Base-by-base conservation (phyloP, 2,329 filamentous ascomycete species). In the Cladosporium velox region DNA sequence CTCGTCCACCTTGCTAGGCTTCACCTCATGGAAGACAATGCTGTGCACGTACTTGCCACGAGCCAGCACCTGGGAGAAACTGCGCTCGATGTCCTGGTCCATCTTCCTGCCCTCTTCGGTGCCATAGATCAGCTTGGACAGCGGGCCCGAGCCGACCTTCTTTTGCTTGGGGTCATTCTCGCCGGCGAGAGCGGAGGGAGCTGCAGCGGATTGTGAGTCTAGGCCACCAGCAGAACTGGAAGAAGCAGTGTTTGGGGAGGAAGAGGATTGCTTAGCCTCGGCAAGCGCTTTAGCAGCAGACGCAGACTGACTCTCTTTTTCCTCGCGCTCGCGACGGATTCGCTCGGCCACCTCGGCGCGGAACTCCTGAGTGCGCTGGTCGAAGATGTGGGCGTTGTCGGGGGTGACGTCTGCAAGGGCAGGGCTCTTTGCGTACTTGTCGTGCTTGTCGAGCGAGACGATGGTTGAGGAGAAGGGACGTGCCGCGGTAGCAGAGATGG, bases 1-100 rank as follows among this genome's bases (percentile, higher is more conserved):
- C 75, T 98, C 94, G 69, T 97, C 93, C 57, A 97, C 91, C 81
- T 92, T 95, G 74, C 97, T 93, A 68, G 93, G 93, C 82, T 96
- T 93, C 71, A 99, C 95, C 68, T 96, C 88, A 82, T 99, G 95
- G 76, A 97, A 92, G 67, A 97, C 93, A 78, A 99, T 97, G 57
- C 93, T 96, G 80, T 99, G 95, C 64, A 99, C 93, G 76, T 99
- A 99, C 82, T 99, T 99, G 76, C 95, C 95, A 70, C 95, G 87
- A 28, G 95, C 95, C 55, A 99, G 84, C 54, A 98, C 91, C 79
- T 97, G 93, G 61, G 91, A 96, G 82, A 98, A 99, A 77, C 91
- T 96, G 66, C 93, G 89, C 82, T 98, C 93, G 75, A 99, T 94
- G 81, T 98, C 94, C 70, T 91, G 91, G 76, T 99, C 95, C 77